These are phyloP conservation scores for Talaromyces rugulosus DNA, from an alignment of 2,329 filamentous ascomycete species.

Conservation along the genomic window DNA sequence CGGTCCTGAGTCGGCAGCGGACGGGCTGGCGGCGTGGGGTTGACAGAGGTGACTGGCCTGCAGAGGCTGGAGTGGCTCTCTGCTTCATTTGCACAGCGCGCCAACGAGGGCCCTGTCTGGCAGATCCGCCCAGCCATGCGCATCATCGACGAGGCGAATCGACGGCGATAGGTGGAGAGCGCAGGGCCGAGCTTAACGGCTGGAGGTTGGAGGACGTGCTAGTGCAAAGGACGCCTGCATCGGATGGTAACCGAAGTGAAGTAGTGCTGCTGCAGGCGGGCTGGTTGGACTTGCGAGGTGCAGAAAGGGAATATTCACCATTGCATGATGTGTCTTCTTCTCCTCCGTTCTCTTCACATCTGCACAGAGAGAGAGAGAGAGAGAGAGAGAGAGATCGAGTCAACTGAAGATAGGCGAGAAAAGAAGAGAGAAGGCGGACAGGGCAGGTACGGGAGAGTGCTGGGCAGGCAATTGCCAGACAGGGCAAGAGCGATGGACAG, in stretches of 20 bases:
- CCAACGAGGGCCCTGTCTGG: conserved; percentile 10
- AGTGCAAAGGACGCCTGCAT: conserved; percentile 5
- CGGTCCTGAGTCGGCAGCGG: background rate
- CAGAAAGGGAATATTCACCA: background rate
- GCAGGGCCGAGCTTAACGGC: conserved; percentile 3
- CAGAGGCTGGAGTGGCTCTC: conserved; percentile 5
- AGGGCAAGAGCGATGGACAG: background rate
- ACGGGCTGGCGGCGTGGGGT: conserved; percentile 5
- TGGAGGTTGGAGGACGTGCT: background rate
- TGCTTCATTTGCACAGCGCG: conserved; percentile 12
- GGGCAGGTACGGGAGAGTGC: background rate
- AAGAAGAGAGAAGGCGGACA: background rate
- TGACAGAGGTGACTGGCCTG: conserved; percentile 11
- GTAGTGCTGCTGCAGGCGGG: background rate
- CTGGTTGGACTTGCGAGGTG: background rate
- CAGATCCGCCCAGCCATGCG: conserved; percentile 11
- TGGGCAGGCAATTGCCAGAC: background rate
- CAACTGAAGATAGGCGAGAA: background rate
- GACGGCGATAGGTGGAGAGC: background rate
- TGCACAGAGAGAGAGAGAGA: background rate
- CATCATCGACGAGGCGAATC: conserved; percentile 5
- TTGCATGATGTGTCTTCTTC: no score
- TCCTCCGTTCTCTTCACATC: background rate
- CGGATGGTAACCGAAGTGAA: conserved; percentile 10
- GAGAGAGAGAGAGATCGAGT: background rate